phyloP scores from a whole-genome alignment of 768 basidiomycete genomes.

The Phylloporus scabripes region DNA sequence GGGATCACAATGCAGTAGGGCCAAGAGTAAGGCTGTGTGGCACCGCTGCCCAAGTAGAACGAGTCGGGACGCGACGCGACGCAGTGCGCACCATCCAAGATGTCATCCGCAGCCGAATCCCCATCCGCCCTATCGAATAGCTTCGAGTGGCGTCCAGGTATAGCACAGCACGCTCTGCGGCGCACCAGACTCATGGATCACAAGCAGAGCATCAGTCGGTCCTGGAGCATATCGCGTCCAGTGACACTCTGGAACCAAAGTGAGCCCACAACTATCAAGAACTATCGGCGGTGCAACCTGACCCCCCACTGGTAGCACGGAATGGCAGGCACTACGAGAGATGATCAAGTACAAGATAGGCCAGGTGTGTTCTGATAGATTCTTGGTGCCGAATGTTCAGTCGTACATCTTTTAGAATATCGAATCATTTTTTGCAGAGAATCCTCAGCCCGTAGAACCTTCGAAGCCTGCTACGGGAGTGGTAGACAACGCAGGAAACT shows the following conservation, averaged over 20 bases:
- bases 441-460: constrained; percentile 36
- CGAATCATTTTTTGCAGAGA: constrained; percentile 39
- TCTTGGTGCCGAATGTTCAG: neutral
- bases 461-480: constrained; percentile 34
- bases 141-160: constrained; percentile 54
- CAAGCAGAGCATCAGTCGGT: constrained; percentile 51
- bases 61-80: too few relatives aligned
- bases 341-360: constrained; percentile 68
- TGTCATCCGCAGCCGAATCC: constrained; percentile 16
- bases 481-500: constrained; percentile 43
- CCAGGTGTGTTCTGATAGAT: constrained; percentile 40
- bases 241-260: constrained; percentile 59
- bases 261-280: neutral
- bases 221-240: constrained; percentile 57
- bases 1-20: too few relatives aligned
- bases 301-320: constrained; percentile 38
- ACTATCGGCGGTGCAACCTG: constrained; percentile 9
- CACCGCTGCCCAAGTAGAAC: too few relatives aligned
- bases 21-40: too few relatives aligned
- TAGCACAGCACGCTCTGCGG: constrained; percentile 1
- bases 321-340: constrained; percentile 66
- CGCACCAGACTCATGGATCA: constrained; percentile 6
- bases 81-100: constrained; percentile 5
- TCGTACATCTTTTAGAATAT: constrained; percentile 40
- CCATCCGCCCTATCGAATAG: constrained; percentile 12